Evolutionary conservation across 2,329 filamentous ascomycete species (phyloP), one percentile per base, ranked within the genome.

Genomic region (Setomelanomma holmii): DNA sequence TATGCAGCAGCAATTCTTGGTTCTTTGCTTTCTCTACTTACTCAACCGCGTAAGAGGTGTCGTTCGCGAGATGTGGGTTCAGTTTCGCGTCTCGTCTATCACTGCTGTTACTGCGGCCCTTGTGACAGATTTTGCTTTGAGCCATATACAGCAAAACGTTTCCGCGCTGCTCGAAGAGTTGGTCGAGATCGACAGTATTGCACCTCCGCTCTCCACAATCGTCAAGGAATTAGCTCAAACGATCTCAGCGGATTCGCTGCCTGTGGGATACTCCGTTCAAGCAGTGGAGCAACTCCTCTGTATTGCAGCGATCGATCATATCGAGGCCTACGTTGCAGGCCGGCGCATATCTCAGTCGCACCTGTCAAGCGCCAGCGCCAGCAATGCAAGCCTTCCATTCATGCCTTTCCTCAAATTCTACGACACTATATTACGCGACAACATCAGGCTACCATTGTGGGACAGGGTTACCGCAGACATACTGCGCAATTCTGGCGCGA

Each of bases 11-110:
- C 27, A 57, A 7, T 63, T 64, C 27, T 21, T 51, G 17, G 44
- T 58, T 17, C 53, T 66, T 16, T 60, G 54, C 40, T 63, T 60
- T 40, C 35, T 63, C 1, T 62, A 62, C 38, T 46, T 59, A 27
- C 46, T 63, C 17, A 50, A 50, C 30, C 38, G 50, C 7, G 34
- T 63, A 22, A 58, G 58, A n/a, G 39, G 36, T 16, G 38, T 52
- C 19, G 24, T 65, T 16, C 42, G 41, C 5, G 38, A 58, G 3
- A 34, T 51, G 2, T 64, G 59, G 59, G 23, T 23, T 1, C 47
- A 44, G n/a, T 63, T 58, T 44, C 44, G 38, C 14, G n/a, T 51
- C 4, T 30, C 44, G 1, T 33, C 45, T 10, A 40, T 57, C 17
- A 55, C 38, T 27, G 33, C 50, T 5, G 53, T 61, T 17, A 55